Evolutionary conservation across 169 alveolate genomes (phyloP), one percentile per base, ranked within the genome.

Genomic region (Eimeria necatrix): DNA sequence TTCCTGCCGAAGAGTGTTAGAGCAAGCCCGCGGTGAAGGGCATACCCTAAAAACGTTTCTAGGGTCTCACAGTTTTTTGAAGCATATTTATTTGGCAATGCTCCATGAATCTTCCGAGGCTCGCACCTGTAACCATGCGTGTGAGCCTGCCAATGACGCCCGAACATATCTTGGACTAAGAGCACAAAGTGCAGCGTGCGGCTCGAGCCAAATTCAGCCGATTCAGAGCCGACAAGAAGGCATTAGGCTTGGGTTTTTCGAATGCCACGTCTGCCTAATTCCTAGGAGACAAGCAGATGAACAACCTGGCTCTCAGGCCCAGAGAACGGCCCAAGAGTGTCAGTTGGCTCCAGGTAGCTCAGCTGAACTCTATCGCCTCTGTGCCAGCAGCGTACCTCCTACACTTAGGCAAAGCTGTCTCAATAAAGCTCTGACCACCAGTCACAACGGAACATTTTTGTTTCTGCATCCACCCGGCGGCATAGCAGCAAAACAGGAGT

Each of bases 251-350:
- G 92, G 92, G 4, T 59, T 85, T 53, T 85, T 85, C 14, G 92
- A 85, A 85, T 59, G 80, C 49, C 92, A 85, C 18, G 71, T 85
- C 49, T 60, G 92, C 64, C 61, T 85, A 10, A n/a, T 85, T 20
- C 76, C 92, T n/a, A 85, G 32, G 26, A 60, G 14, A 0, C 1
- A 2, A 48, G 8, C 3, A 4, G 59, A 46, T 4, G 10, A 18
- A 3, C 22, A 4, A 9, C 32, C 49, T 41, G 7, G 12, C 24
- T 7, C 48, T 7, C 92, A 85, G 48, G 26, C 24, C n/a, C 2
- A 8, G 2, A 20, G 32, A 85, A 0, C 61, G 4, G 20, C 26
- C 18, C 26, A 60, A 46, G 73, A 52, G 26, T 59, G 61, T 32
- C 51, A 56, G 22, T 78, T 5, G 49, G 60, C 46, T 59, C 8